Evolutionary conservation across 306 rosid genomes (phyloP), one percentile per base, ranked within the genome.

Genomic region (Trichosanthes cucumerina): DNA sequence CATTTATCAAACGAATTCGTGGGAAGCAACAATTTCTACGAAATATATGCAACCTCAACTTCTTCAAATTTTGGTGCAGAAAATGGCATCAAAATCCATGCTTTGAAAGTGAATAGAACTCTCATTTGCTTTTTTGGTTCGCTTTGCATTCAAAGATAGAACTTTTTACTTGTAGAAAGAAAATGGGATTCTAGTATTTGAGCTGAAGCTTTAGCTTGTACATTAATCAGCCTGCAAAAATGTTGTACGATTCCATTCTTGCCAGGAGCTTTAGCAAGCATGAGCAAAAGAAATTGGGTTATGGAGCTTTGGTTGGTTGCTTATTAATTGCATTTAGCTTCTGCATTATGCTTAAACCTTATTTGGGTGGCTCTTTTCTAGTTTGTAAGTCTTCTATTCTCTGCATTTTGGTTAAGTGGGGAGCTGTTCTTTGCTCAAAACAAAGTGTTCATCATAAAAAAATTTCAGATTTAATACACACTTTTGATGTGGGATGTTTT

Each of bases 181-280:
- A 46, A 18, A 36, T 34, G 72, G 72, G 60, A 34, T 24, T 73
- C 28, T 8, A 49, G 44, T 38, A 19, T 43, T 71, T 41, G 19
- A 21, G 49, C 13, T 73, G 16, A 47, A 73, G 78, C 6, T 33
- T 49, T 2, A n/a, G 50, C 34, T 70, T 70, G 19, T 70, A 5
- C 24, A 52, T 75, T 19, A 52, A 34, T 53, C 11, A 13, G 46
- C 15, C 46, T 75, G 41, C 41, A 24, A 66, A 82, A 66, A 84
- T 79, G 88, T 80, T 82, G 87, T 92, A 94, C 54, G 64, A 94
- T 78, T 78, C 90, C 24, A 82, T 94, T 75, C 80, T 94, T 44
- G 81, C 96, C 38, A 89, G 90, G 85, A 94, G 98, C 90, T 94
- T 94, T 75, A 89, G 90, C 74, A 82, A 83, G 85, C 86, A 86